phyloP scores from a whole-genome alignment of 257 asterid species.

The Solanum virginianum region DNA sequence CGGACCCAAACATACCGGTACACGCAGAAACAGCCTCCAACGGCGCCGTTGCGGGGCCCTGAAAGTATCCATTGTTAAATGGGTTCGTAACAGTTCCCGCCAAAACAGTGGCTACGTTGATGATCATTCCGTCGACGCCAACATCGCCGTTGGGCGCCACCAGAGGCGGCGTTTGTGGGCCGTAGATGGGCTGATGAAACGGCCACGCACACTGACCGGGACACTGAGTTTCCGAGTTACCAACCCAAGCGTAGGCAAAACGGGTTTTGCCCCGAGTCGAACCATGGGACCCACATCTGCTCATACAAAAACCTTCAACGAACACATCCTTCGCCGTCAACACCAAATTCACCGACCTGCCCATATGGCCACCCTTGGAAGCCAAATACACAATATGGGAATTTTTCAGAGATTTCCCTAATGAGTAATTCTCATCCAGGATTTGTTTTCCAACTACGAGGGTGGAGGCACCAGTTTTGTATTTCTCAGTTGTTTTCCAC shows the following conservation, averaged over 20 bases:
- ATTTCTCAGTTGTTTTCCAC: constrained; percentile 36
- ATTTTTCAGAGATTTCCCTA: constrained; percentile 42
- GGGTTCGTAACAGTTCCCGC: constrained; percentile 81
- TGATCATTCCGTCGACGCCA: constrained; percentile 66
- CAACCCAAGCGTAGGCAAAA: constrained; percentile 71
- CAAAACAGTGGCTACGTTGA: constrained; percentile 54
- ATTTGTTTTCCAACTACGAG: constrained; percentile 40
- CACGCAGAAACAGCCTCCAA: constrained; percentile 77
- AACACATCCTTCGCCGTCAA: constrained; percentile 55
- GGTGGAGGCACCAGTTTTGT: constrained; percentile 27
- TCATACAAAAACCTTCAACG: constrained; percentile 66
- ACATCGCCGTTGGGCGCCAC: constrained; percentile 69
- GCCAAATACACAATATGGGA: constrained; percentile 42
- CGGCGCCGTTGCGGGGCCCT: constrained; percentile 66
- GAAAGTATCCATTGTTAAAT: constrained; percentile 54
- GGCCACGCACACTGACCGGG: constrained; percentile 91
- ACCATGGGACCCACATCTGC: constrained; percentile 63
- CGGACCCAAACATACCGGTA: constrained; percentile 61
- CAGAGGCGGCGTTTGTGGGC: constrained; percentile 66
- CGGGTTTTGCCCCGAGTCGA: constrained; percentile 42
- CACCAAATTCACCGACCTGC: constrained; percentile 50
- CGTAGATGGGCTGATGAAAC: constrained; percentile 70
- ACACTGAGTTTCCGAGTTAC: constrained; percentile 59
- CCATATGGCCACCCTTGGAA: constrained; percentile 35
- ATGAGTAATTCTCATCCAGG: constrained; percentile 34